These are phyloP conservation scores for Yamadazyma endophytica DNA, from an alignment of 805 yeast genomes.

Conservation along the genomic window DNA sequence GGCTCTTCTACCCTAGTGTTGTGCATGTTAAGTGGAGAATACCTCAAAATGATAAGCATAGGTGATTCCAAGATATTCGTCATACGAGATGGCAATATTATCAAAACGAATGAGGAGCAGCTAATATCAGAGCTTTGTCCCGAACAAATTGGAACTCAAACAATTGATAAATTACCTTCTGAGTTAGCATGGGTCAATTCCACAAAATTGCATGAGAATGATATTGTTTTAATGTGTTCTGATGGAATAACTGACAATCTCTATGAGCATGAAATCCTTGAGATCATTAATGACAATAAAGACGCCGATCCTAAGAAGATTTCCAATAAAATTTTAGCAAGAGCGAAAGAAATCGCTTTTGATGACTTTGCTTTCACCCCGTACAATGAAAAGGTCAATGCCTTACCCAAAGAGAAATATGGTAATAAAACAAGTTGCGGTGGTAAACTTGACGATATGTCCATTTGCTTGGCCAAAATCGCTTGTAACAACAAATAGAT, in stretches of 20 bases:
- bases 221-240: slow-evolving; percentile 44
- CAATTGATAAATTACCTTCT: slow-evolving; percentile 39
- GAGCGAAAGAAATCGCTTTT: slow-evolving; percentile 47
- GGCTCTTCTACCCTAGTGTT: slow-evolving; percentile 50
- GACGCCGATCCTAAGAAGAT: slow-evolving; percentile 19
- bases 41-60: slow-evolving; percentile 44
- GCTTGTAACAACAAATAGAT: slow-evolving; percentile 12
- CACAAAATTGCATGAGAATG: slow-evolving; percentile 35
- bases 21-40: slow-evolving; percentile 46
- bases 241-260: slow-evolving; percentile 55
- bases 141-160: slow-evolving; percentile 52
- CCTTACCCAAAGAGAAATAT: slow-evolving; percentile 27
- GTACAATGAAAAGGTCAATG: slow-evolving; percentile 47
- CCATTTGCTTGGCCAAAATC: slow-evolving; percentile 47
- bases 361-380: slow-evolving; percentile 53
- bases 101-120: slow-evolving; percentile 43
- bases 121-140: slow-evolving; percentile 47
- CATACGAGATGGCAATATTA: slow-evolving; percentile 43
- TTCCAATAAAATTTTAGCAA: slow-evolving; percentile 32
- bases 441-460: slow-evolving; percentile 54
- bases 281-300: slow-evolving; percentile 30
- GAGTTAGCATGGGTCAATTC: slow-evolving; percentile 45
- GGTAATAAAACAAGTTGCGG: slow-evolving; percentile 39
- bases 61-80: slow-evolving; percentile 50
- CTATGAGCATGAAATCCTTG: slow-evolving; percentile 44